Conservation (phyloP, 345 rosid species). For the Arabis alpina region DNA sequence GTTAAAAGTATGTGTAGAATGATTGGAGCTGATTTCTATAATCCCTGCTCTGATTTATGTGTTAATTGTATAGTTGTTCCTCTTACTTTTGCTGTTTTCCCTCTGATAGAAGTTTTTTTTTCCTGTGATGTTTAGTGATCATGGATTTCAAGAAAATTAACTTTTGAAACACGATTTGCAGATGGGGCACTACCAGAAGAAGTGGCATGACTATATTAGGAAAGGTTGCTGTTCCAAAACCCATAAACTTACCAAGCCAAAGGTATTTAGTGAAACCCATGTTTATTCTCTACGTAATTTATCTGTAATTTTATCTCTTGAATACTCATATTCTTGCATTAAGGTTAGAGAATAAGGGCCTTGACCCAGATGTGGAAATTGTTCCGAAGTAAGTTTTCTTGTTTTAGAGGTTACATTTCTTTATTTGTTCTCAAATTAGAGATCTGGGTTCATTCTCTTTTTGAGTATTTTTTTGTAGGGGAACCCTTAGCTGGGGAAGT, state of each 20-base stretch:
- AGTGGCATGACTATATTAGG: slow-evolving; percentile 82
- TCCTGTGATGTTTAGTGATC: not conserved
- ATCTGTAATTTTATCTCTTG: not conserved
- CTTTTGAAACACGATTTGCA: slow-evolving; percentile 24
- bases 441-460: not conserved
- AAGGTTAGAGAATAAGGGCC: slow-evolving; percentile 88
- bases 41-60: not conserved
- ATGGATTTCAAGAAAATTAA: not conserved
- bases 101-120: not conserved
- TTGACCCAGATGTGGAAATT: slow-evolving; percentile 83
- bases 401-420: not conserved
- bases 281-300: not conserved
- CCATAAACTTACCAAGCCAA: slow-evolving; percentile 88
- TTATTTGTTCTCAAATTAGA: not conserved
- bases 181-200: slow-evolving; percentile 74
- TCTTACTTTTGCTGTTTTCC: too few species aligned
- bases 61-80: not conserved
- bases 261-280: slow-evolving; percentile 50
- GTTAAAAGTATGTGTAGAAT: not conserved
- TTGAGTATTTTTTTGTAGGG: slow-evolving; percentile 45
- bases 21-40: too few species aligned
- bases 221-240: slow-evolving; percentile 84
- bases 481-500: slow-evolving; percentile 78
- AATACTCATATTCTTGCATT: slow-evolving; percentile 21
- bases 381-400: slow-evolving; percentile 73